A percentile compares a stretch with the other conserved stretches of the same genome.
These are phyloP conservation scores for Alopecurus myosuroides DNA, from an alignment of 176 grass and related monocot genomes.

Conservation along the genomic window DNA sequence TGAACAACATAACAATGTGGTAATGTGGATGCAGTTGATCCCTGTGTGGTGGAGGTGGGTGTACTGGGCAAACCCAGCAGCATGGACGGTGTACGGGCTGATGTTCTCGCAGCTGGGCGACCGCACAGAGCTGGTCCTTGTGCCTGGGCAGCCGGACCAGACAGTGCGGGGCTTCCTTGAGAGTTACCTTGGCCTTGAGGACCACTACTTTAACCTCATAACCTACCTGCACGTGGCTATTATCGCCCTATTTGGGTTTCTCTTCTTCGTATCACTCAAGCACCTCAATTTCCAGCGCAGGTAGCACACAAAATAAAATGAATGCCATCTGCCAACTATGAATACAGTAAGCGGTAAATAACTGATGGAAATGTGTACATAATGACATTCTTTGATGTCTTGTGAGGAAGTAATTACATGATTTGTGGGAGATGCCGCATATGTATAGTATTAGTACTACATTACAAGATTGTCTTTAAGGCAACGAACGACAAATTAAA, in stretches of 20 bases:
- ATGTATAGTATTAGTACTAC: not conserved
- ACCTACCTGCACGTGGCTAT: conserved; percentile 25
- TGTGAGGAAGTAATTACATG: not conserved
- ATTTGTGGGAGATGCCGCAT: not conserved
- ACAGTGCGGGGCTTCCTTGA: conserved; percentile 40
- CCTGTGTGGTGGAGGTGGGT: conserved; percentile 59
- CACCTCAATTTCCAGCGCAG: conserved; percentile 49
- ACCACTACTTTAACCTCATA: conserved; percentile 14
- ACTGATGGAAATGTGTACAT: not conserved
- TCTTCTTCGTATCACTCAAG: conserved; percentile 46
- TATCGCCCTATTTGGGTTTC: conserved; percentile 28
- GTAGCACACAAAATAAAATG: not conserved
- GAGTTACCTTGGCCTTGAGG: conserved; percentile 36
- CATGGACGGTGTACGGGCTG: conserved; percentile 51
- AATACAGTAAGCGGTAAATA: not conserved
- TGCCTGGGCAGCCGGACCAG: conserved; percentile 14
- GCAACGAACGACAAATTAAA: not conserved
- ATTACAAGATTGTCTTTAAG: not conserved
- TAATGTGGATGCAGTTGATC: conserved; percentile 23
- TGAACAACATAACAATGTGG: not conserved
- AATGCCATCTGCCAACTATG: not conserved
- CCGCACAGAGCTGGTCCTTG: not conserved
- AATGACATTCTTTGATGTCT: not conserved
- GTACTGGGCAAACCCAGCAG: conserved; percentile 45
- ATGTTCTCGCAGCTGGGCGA: conserved; percentile 47